Evolutionary conservation across 345 rosid species (phyloP), one percentile per base, ranked within the genome.

Genomic region (Citrus trifoliata): DNA sequence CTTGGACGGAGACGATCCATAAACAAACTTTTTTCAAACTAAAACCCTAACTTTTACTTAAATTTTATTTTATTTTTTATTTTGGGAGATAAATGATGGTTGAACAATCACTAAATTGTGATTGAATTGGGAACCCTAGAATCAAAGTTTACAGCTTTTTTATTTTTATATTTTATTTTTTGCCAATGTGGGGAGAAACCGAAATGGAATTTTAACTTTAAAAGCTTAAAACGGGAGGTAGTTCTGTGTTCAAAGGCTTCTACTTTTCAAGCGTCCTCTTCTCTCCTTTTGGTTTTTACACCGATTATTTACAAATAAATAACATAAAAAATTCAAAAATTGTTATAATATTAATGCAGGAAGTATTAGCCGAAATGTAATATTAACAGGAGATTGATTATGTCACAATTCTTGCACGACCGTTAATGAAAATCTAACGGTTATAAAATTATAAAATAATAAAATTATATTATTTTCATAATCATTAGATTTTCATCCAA

Each of bases 1-100:
- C 91, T 84, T 2, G 86, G 87, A 33, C 89, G 89, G 51, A 89
- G 88, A 67, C 87, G 86, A 86, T 82, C 92, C 90, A 87, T 85
- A 25, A 21, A 48, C 24, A 30, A 67, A 28, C 30, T 13, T 7
- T 32, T 19, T 9, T 6, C 9, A 56, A 18, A 25, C 3, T 13
- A 58, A 51, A 70, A 51, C 33, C 79, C 72, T 55, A 76, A 55
- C 24, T 73, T 53, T 46, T 12, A 6, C 13, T 8, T 64, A 25
- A n/a, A 37, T 25, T 38, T 2, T 55, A 14, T 71, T 19, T 2
- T 4, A 32, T 32, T 32, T 13, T 35, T 42, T 46, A 3, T 38
- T 25, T 4, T 8, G 38, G 68, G 10, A 28, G 16, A 42, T 27
- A 38, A 74, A 27, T 62, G 22, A 46, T 18, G 53, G 55, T 48